Evolutionary conservation across 805 yeast species (phyloP), one percentile per base, ranked within the genome.

Genomic region (Saccharomycopsis vini): DNA sequence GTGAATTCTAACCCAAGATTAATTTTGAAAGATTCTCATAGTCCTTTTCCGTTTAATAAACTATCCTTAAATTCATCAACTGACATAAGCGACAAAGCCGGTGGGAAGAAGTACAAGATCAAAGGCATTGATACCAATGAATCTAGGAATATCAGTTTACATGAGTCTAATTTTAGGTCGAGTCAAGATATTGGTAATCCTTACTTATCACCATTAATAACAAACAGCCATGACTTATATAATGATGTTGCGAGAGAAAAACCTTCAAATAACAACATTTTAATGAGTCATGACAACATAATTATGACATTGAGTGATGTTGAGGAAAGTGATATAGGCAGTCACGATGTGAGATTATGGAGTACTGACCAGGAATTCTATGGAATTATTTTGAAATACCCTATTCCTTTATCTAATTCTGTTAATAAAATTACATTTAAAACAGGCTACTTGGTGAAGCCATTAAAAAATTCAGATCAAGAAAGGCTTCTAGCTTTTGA

Each of bases 371-470:
- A 68, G 7, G 68, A 71, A 28, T 63, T 78, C 1, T 70, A 70
- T 47, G 88, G 82, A 0, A 54, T 79, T 1, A 63, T 82, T 2
- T 72, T 85, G 4, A 72, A 71, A 24, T 66, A 71, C 18, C 72
- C 87, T 0, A 71, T 79, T 35, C 84, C 89, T 2, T 62, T 84
- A 16, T 73, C 83, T 32, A 81, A 79, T 52, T 79, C 85, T 16
- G 82, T 84, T 6, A 77, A 79, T 19, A 65, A 89, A 40, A 65
- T 80, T 42, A 82, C 89, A 2, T 72, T 81, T 54, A 75, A 77
- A 49, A 76, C 85, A 1, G 92, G 92, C 0, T 82, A 77, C 47
- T 58, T 84, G 43, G 54, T 80, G 5, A 77, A 72, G 46, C 67
- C 67, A 28, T 42, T 57, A 20, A 36, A 42, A 9, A 43, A 59